phyloP scores from a whole-genome alignment of 495 filamentous ascomycete species.

The Terfezia claveryi region DNA sequence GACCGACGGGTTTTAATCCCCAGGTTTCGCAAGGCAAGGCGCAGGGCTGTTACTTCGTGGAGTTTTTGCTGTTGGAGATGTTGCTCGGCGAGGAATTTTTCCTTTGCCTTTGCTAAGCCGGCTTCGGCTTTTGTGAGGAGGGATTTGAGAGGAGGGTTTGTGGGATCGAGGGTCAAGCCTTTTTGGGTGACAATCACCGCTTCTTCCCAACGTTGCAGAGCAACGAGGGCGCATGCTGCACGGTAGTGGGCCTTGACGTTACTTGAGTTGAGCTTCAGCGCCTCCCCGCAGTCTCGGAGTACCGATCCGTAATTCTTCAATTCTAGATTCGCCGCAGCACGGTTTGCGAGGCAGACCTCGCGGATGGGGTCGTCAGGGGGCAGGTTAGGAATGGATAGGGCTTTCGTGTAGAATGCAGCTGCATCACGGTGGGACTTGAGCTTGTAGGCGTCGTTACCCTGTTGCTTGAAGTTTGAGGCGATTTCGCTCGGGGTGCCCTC shows the following conservation, averaged over 20 bases:
- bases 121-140: slow-evolving; percentile 44
- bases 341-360: neutral
- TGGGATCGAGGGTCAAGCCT: slow-evolving; percentile 10
- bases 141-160: slow-evolving; percentile 23
- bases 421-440: slow-evolving; percentile 59
- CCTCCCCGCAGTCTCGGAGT: slow-evolving; percentile 59
- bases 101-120: slow-evolving; percentile 2
- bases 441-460: slow-evolving; percentile 70
- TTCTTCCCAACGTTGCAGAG: neutral
- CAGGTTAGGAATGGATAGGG: slow-evolving; percentile 21
- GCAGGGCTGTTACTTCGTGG: slow-evolving; percentile 27
- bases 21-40: slow-evolving; percentile 33
- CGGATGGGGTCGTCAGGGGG: too few species aligned
- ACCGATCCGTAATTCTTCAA: slow-evolving; percentile 54
- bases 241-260: slow-evolving; percentile 86
- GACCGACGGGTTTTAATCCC: slow-evolving; percentile 39
- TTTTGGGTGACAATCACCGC: slow-evolving; percentile 29
- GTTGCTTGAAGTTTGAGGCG: slow-evolving; percentile 54
- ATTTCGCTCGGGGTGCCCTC: slow-evolving; percentile 76
- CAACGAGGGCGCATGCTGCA: neutral
- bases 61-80: slow-evolving; percentile 29
- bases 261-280: slow-evolving; percentile 38
- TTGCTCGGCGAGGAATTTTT: slow-evolving; percentile 19
- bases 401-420: slow-evolving; percentile 78
- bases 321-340: slow-evolving; percentile 5